Evolutionary conservation across 2,329 filamentous ascomycete genomes (phyloP).

Genomic region (Arthroderma sp.): DNA sequence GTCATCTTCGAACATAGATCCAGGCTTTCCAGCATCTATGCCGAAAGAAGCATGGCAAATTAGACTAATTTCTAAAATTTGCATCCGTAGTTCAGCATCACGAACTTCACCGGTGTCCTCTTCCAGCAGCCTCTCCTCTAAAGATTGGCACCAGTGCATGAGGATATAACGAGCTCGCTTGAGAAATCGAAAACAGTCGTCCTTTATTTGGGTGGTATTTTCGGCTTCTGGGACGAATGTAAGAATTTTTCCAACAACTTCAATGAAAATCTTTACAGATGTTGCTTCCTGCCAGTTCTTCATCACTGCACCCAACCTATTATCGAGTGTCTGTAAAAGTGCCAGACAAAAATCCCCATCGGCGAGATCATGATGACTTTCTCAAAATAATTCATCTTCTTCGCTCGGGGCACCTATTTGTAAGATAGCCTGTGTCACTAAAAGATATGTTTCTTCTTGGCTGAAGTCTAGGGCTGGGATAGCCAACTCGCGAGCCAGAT

Average conservation of each 20-base stretch:
- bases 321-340: conserved; percentile 23
- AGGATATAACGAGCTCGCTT: conserved; percentile 20
- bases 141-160: conserved; percentile 27
- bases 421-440: conserved; percentile 39
- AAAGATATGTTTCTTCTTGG: conserved; percentile 33
- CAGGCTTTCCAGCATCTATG: conserved; percentile 23
- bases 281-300: conserved; percentile 41
- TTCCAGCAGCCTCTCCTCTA: conserved; percentile 19
- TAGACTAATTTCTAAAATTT: conserved; percentile 29
- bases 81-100: conserved; percentile 20
- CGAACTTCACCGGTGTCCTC: conserved; percentile 14
- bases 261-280: conserved; percentile 28
- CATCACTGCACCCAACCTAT: conserved; percentile 24
- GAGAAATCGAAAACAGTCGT: conserved; percentile 22
- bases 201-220: conserved; percentile 9
- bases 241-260: conserved; percentile 32
- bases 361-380: conserved; percentile 15
- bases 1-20: conserved; percentile 14
- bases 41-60: conserved; percentile 36
- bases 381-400: conserved; percentile 5
- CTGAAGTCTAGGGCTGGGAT: conserved; percentile 39
- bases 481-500: conserved; percentile 40
- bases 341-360: conserved; percentile 14
- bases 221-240: conserved; percentile 22
- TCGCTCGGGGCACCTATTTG: conserved; percentile 31